Evolutionary conservation across 306 rosid genomes (phyloP).

Genomic region (Acacia melanoxylon): DNA sequence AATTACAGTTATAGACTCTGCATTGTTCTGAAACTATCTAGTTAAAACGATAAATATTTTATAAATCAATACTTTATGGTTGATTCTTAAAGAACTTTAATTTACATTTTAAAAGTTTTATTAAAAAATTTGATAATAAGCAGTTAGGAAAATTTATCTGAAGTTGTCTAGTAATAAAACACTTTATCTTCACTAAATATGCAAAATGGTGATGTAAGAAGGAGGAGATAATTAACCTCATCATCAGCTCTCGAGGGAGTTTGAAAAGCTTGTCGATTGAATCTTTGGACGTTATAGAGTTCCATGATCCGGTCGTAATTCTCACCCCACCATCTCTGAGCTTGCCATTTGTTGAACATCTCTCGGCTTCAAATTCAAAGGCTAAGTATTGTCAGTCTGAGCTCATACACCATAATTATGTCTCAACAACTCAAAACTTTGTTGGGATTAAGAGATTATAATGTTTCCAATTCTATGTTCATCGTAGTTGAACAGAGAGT

Average conservation of each 20-base stretch:
- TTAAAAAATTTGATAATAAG: neutral
- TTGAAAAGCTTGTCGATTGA: constrained; percentile 71
- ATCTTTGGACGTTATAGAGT: constrained; percentile 84
- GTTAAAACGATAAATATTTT: too few relatives aligned
- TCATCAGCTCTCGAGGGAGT: constrained; percentile 81
- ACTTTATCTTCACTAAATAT: neutral
- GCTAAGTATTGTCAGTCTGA: constrained; percentile 35
- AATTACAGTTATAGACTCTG: too few relatives aligned
- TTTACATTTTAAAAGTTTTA: neutral
- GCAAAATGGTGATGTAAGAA: neutral
- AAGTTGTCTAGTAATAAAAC: neutral
- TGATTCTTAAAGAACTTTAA: neutral
- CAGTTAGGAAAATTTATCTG: neutral
- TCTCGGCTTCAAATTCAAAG: constrained; percentile 74
- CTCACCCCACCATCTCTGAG: constrained; percentile 98
- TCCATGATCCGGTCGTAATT: constrained; percentile 89
- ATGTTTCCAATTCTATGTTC: neutral
- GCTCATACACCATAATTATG: constrained; percentile 9
- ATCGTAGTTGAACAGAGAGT: neutral
- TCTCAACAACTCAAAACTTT: constrained; percentile 20
- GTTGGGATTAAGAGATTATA: neutral
- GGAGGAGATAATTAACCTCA: constrained; percentile 53
- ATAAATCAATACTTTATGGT: neutral
- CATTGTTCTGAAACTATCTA: too few relatives aligned
- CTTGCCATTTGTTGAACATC: constrained; percentile 85